Conservation (phyloP, 805 yeast genomes). For the Lipomyces sp. region DNA sequence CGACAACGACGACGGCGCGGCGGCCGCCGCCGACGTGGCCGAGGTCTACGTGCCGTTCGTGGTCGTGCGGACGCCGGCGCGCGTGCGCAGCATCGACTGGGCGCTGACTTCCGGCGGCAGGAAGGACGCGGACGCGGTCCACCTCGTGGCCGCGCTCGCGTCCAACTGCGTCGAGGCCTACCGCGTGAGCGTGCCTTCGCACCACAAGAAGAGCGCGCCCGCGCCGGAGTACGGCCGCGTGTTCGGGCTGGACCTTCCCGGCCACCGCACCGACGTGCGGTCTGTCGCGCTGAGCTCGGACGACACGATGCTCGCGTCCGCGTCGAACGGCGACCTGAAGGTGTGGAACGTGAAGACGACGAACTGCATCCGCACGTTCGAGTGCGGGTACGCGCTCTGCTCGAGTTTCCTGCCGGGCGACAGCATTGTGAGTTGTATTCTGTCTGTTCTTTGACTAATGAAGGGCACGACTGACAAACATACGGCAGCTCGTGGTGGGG, state of each 20-base stretch:
- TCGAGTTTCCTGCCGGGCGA: constrained; percentile 90
- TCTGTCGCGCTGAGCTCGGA: constrained; percentile 79
- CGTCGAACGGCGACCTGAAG: constrained; percentile 84
- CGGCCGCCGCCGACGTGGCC: constrained; percentile 46
- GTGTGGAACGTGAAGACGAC: constrained; percentile 78
- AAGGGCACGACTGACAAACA: not conserved
- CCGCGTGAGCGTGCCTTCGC: constrained; percentile 51
- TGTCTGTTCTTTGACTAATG: not conserved
- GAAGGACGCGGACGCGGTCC: constrained; percentile 45
- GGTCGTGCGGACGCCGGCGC: constrained; percentile 59
- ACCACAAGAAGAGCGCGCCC: constrained; percentile 36
- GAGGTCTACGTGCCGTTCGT: constrained; percentile 64
- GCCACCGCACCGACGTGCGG: constrained; percentile 88
- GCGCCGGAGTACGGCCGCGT: constrained; percentile 41
- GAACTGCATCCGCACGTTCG: constrained; percentile 80
- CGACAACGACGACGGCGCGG: constrained; percentile 56
- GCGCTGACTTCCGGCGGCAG: constrained; percentile 39
- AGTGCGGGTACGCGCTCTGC: constrained; percentile 81
- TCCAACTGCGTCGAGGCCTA: constrained; percentile 76
- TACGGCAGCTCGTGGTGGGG: constrained; percentile 59
- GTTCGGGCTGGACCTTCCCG: constrained; percentile 66
- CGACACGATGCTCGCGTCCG: constrained; percentile 76
- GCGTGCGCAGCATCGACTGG: constrained; percentile 69
- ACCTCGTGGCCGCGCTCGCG: constrained; percentile 60
- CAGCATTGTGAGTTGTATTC: constrained; percentile 45